Conservation (phyloP, 768 basidiomycete genomes). For the Imleria badia region DNA sequence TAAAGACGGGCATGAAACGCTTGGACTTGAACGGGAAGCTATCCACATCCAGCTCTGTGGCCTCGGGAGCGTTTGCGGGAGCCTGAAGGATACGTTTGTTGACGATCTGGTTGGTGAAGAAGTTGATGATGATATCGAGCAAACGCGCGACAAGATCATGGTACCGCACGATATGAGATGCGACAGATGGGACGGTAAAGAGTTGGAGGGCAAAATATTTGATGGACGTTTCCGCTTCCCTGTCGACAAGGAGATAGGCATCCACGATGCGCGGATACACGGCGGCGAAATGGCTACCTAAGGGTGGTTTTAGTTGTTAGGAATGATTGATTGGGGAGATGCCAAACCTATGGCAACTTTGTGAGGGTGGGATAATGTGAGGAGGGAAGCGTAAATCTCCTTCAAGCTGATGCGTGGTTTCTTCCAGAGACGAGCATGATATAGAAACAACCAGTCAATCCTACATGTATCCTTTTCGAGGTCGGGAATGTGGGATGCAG, state of each 20-base stretch:
- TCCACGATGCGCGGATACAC: slow-evolving; percentile 88
- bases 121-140: slow-evolving; percentile 81
- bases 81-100: slow-evolving; percentile 61
- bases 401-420: slow-evolving; percentile 76
- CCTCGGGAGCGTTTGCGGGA: slow-evolving; percentile 16
- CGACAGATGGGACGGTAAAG: slow-evolving; percentile 88
- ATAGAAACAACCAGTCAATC: slow-evolving; percentile 74
- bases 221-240: slow-evolving; percentile 94
- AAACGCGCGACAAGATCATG: slow-evolving; percentile 75
- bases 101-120: slow-evolving; percentile 88
- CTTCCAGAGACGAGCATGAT: slow-evolving; percentile 86
- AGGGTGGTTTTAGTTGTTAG: slow-evolving; percentile 1
- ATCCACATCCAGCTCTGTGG: slow-evolving; percentile 69
- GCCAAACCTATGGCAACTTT: slow-evolving; percentile 73
- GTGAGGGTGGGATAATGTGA: slow-evolving; percentile 69
- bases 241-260: slow-evolving; percentile 87
- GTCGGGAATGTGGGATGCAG: slow-evolving; percentile 37
- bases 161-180: slow-evolving; percentile 71
- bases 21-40: slow-evolving; percentile 90
- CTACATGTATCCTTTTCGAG: slow-evolving; percentile 47
- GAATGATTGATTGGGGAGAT: background rate
- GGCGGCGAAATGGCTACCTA: slow-evolving; percentile 81
- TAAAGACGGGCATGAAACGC: slow-evolving; percentile 94
- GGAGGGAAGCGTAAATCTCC: slow-evolving; percentile 75
- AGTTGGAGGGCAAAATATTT: slow-evolving; percentile 91